Evolutionary conservation across 305 asterid species (phyloP).

Genomic region (Rubia tinctorum): DNA sequence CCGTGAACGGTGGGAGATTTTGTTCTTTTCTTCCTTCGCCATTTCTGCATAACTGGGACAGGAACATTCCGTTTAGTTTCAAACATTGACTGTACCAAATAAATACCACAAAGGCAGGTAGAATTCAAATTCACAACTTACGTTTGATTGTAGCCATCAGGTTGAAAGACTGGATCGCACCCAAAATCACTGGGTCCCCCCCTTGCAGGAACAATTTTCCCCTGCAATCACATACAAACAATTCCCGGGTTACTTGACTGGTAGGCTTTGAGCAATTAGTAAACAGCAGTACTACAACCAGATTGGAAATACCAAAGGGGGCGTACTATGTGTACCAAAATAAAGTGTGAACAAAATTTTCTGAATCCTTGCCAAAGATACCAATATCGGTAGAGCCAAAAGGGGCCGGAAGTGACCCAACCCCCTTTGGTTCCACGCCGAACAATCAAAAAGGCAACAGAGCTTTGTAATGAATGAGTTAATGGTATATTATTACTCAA

Average conservation of each 20-base stretch:
- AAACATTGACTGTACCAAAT: not conserved
- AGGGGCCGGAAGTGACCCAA: not conserved
- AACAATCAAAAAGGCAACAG: not conserved
- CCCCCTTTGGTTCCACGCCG: not conserved
- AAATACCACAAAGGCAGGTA: not conserved
- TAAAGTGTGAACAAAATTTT: not conserved
- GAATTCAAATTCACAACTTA: conserved; percentile 26
- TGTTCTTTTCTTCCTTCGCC: conserved; percentile 90
- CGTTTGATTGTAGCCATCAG: conserved; percentile 89
- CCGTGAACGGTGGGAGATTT: conserved; percentile 76
- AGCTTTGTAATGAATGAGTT: not conserved
- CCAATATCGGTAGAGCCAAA: not conserved
- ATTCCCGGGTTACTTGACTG: not conserved
- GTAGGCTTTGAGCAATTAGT: not conserved
- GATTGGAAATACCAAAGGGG: not conserved
- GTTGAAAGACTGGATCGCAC: conserved; percentile 93
- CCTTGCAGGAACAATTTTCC: conserved; percentile 84
- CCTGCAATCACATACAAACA: conserved; percentile 47
- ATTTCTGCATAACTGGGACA: conserved; percentile 81
- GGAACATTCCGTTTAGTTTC: conserved; percentile 20
- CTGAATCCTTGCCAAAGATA: not conserved
- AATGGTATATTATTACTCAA: no score
- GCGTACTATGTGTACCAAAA: not conserved
- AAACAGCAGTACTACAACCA: not conserved
- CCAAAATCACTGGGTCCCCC: conserved; percentile 99